Percentiles rank a stretch among this genome's conserved stretches.
phyloP scores from a whole-genome alignment of 805 yeast species.

The Teunomyces pallodes region DNA sequence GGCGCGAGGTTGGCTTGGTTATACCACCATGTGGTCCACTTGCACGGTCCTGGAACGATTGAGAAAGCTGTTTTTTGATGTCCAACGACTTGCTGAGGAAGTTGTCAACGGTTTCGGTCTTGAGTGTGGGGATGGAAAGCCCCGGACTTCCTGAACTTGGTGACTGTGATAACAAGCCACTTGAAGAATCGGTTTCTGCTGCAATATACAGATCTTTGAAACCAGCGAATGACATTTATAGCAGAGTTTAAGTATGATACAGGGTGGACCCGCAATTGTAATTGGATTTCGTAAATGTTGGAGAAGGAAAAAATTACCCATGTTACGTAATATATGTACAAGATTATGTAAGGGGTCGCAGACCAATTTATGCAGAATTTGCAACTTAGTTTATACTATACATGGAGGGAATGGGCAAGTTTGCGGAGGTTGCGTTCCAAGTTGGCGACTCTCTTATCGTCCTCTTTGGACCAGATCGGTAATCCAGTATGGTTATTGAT shows the following conservation, averaged over 20 bases:
- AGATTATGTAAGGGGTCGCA: not conserved
- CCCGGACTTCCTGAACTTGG: conserved; percentile 10
- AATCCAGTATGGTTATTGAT: conserved; percentile 18
- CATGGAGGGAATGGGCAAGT: not conserved
- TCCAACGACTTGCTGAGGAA: conserved; percentile 32
- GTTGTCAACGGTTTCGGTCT: conserved; percentile 22
- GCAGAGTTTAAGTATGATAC: no score
- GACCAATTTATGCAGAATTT: not conserved
- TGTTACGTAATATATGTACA: not conserved
- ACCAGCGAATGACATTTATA: conserved; percentile 11
- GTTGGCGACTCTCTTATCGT: conserved; percentile 27
- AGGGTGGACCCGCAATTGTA: not conserved
- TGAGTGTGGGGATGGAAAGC: conserved; percentile 28
- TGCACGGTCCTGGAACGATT: conserved; percentile 28
- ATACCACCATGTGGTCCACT: conserved; percentile 26
- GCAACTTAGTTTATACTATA: not conserved
- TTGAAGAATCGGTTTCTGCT: conserved; percentile 13
- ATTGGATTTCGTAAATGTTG: not conserved
- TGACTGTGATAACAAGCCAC: conserved; percentile 11
- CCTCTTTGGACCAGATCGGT: conserved; percentile 39
- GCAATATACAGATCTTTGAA: conserved; percentile 17
- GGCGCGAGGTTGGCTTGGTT: conserved; percentile 37
- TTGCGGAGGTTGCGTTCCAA: conserved; percentile 15
- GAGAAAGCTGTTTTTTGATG: conserved; percentile 41
- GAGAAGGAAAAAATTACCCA: not conserved